Base-by-base conservation (phyloP, 2,329 filamentous ascomycete species). In the Fusarium xylarioides region DNA sequence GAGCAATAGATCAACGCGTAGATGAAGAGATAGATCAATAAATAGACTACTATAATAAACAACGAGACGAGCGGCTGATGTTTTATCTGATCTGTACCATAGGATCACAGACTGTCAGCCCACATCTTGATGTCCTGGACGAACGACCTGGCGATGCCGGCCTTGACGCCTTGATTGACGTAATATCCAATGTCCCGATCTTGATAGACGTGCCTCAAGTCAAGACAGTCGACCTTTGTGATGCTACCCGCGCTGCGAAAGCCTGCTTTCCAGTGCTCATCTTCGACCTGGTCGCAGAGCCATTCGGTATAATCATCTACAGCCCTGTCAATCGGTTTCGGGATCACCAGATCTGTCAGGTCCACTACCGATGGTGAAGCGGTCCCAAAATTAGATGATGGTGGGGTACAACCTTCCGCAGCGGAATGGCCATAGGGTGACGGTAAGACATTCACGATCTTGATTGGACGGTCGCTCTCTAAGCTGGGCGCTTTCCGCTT, bases 221-320 rank as follows among this genome's bases (percentile, higher is more conserved):
- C 35, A 2, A 37, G 35, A 37, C 35, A 37, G 2, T 37, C 35
- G 9, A 16, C 35, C 35, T 37, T 37, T 9, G 35, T 37, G n/a
- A 67, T 67, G 35, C 52, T 63, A 8, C 53, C 50, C 38, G 58
- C 64, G 9, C 52, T 63, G 26, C 53, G 52, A 58, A 63, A 67
- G 44, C 58, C 58, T 53, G 32, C 59, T 57, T 67, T 67, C 59
- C 44, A 63, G 38, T 38, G 15, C 11, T 55, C 30, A 14, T 63
- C 52, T 2, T 63, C 59, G 12, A 67, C 59, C 59, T 54, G 59
- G 52, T 58, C 53, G 32, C 32, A 67, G 6, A 50, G 46, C 64
- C 52, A 67, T 58, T 67, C 44, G 7, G 58, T 63, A 18, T 67
- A 67, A 11, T 52, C 43, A n/a, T 67, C 59, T 26, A 67, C 40